Percentiles rank a stretch among this genome's conserved stretches.
Evolutionary conservation across 768 basidiomycete genomes (phyloP).

Genomic region (Suillus lakei): DNA sequence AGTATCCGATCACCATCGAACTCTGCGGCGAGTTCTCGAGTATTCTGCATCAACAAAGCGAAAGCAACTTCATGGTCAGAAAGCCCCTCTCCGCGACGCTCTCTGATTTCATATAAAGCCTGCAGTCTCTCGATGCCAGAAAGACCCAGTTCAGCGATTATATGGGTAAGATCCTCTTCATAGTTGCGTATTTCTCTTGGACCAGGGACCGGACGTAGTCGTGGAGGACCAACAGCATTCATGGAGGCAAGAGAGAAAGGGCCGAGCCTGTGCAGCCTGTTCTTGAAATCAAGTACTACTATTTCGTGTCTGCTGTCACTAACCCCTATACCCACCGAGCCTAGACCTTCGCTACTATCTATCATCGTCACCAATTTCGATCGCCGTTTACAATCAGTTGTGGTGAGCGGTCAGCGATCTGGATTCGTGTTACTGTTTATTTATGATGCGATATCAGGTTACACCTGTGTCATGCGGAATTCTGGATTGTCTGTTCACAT

Average conservation of each 20-base stretch:
- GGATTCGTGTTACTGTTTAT: no score
- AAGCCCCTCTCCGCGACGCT: conserved; percentile 11
- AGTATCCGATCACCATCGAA: neutral
- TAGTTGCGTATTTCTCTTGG: conserved; percentile 25
- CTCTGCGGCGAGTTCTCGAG: conserved; percentile 14
- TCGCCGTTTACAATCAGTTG: no score
- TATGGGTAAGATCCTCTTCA: conserved; percentile 25
- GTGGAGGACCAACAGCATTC: conserved; percentile 30
- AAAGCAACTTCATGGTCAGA: conserved; percentile 30
- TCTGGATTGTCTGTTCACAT: no score
- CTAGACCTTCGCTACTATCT: no score
- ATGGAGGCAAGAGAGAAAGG: conserved; percentile 14
- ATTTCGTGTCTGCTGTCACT: no score
- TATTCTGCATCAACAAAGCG: conserved; percentile 28
- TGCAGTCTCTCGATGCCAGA: conserved; percentile 25
- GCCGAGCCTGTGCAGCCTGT: no score
- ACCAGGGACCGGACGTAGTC: conserved; percentile 6
- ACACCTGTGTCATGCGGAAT: no score
- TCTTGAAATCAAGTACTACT: no score
- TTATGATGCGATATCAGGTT: no score
- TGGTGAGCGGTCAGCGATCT: no score
- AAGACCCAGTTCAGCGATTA: conserved; percentile 23
- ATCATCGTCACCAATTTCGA: no score
- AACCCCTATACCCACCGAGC: no score
- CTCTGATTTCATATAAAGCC: conserved; percentile 10